Percentiles rank a stretch among this genome's conserved stretches.
phyloP scores from a whole-genome alignment of 2,329 filamentous ascomycete genomes.

The Thielaviopsis ethacetica region DNA sequence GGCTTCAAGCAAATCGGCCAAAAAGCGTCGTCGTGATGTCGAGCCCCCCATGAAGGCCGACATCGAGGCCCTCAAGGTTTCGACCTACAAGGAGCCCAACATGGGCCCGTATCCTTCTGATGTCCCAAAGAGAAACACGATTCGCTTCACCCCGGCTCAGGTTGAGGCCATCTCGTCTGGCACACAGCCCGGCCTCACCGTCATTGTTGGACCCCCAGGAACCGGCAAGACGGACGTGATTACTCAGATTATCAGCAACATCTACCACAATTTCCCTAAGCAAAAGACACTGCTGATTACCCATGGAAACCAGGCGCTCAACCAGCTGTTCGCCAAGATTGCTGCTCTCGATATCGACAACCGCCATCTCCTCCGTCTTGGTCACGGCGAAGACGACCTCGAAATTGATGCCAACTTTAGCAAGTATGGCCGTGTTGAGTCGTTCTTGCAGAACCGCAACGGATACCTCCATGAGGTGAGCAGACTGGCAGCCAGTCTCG shows the following conservation, averaged over 20 bases:
- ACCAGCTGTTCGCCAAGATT: conserved; percentile 96
- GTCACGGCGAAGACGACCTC: conserved; percentile 89
- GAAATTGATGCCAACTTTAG: conserved; percentile 76
- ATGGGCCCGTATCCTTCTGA: conserved; percentile 81
- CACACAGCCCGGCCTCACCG: conserved; percentile 80
- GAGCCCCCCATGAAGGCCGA: conserved; percentile 48
- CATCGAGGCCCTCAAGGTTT: conserved; percentile 59
- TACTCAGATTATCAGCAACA: conserved; percentile 95
- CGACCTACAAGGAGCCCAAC: conserved; percentile 78
- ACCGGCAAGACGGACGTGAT: conserved; percentile 99
- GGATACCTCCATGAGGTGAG: conserved; percentile 68
- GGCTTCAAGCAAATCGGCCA: conserved; percentile 43
- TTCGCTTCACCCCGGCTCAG: conserved; percentile 84
- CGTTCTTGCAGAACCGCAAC: conserved; percentile 77
- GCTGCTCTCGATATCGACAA: conserved; percentile 92
- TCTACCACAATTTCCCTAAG: conserved; percentile 93
- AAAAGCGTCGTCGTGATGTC: conserved; percentile 72
- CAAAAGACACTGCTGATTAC: conserved; percentile 86
- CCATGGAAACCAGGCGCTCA: conserved; percentile 94
- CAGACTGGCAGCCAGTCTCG: conserved; percentile 68
- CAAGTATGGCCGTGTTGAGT: conserved; percentile 89
- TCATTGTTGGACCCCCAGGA: conserved; percentile 87
- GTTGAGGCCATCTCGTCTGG: conserved; percentile 87
- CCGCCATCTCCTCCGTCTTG: conserved; percentile 77
- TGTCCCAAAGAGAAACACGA: conserved; percentile 60